Conservation (phyloP, 1,284 basidiomycete species). For the Ceraceosorus guamensis region DNA sequence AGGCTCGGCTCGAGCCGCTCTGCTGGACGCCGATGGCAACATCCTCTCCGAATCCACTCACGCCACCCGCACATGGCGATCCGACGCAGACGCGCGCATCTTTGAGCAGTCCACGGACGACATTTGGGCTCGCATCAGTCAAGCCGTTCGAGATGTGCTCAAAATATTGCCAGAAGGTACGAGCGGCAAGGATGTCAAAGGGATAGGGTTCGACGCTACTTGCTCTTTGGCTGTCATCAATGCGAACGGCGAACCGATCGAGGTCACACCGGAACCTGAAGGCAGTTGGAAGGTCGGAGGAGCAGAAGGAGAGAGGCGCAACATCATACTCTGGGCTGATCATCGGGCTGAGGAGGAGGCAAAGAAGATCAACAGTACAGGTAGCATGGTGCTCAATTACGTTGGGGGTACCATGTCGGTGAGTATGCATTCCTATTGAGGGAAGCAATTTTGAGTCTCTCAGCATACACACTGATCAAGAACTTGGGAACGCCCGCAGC, state of each 20-base stretch:
- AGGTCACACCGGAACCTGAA: conserved; percentile 65
- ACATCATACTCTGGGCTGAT: conserved; percentile 54
- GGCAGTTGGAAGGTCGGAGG: conserved; percentile 1
- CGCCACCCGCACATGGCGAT: conserved; percentile 75
- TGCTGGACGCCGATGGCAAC: conserved; percentile 68
- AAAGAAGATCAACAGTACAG: conserved; percentile 75
- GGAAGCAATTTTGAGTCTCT: no score
- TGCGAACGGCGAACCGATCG: conserved; percentile 61
- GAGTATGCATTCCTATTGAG: no score
- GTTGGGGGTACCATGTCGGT: conserved; percentile 96
- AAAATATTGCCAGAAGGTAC: no score
- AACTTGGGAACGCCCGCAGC: conserved; percentile 12
- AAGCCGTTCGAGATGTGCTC: conserved; percentile 66
- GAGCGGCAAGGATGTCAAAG: conserved; percentile 68
- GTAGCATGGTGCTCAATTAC: conserved; percentile 79
- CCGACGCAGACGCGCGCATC: conserved; percentile 75
- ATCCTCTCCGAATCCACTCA: conserved; percentile 71
- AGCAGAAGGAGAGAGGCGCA: no score
- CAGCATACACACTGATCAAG: no score
- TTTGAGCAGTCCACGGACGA: conserved; percentile 73
- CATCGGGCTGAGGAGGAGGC: conserved; percentile 91
- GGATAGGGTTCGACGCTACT: conserved; percentile 92
- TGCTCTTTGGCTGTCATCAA: conserved; percentile 87
- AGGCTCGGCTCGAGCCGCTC: conserved; percentile 80
- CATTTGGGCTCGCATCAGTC: conserved; percentile 72